phyloP scores from a whole-genome alignment of 1,284 basidiomycete genomes.

The Austropuccinia psidii region DNA sequence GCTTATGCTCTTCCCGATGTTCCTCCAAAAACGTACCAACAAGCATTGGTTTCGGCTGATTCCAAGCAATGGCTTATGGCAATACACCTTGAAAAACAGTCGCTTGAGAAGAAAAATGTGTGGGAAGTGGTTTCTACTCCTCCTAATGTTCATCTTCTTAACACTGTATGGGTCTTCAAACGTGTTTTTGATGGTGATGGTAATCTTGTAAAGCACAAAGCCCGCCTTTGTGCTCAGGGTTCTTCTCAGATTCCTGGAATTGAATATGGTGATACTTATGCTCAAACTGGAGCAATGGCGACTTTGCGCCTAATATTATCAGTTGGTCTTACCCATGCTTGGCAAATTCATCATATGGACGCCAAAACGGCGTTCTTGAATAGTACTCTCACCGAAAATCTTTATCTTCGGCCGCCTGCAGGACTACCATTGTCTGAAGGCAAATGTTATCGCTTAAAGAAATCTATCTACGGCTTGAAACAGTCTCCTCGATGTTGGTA shows the following conservation, averaged over 20 bases:
- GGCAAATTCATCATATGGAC: constrained; percentile 5
- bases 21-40: background rate
- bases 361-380: background rate
- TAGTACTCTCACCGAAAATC: background rate
- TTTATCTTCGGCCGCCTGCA: background rate
- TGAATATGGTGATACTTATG: background rate
- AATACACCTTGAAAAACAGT: background rate
- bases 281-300: background rate
- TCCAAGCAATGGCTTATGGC: background rate
- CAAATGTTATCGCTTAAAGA: background rate
- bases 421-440: background rate
- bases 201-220: background rate
- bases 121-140: background rate
- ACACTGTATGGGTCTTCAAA: background rate
- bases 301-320: background rate
- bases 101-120: background rate
- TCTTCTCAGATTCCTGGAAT: background rate
- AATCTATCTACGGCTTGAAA: constrained; percentile 6
- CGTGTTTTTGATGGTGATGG: background rate
- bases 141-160: background rate
- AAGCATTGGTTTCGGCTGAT: background rate
- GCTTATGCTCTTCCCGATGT: background rate
- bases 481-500: background rate
- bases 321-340: background rate
- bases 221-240: background rate